Percentiles rank a stretch among this genome's conserved stretches.
Evolutionary conservation across 768 basidiomycete genomes (phyloP).

Genomic region (Leucocoprinus leucothites): DNA sequence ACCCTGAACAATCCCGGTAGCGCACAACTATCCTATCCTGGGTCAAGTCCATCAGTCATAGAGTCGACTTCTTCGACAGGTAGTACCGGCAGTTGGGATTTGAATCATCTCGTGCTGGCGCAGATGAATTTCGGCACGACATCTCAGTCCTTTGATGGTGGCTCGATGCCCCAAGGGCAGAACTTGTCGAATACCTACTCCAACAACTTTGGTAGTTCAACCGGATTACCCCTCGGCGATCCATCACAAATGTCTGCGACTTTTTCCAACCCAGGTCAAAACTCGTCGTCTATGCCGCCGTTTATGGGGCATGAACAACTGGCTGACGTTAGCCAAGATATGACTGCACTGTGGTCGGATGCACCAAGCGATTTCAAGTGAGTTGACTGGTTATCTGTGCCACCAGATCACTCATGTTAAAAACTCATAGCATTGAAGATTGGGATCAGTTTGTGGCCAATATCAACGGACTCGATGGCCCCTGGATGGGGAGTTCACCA

Average conservation of each 20-base stretch:
- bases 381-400: constrained; percentile 33
- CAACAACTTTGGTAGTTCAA: not conserved
- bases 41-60: not conserved
- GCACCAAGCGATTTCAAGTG: constrained; percentile 43
- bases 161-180: not conserved
- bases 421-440: constrained; percentile 18
- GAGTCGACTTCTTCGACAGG: not conserved
- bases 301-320: not conserved
- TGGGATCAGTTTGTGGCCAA: constrained; percentile 21
- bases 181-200: not conserved
- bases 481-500: not conserved
- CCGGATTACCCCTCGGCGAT: not conserved
- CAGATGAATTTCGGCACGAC: constrained; percentile 21
- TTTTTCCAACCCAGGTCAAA: not conserved
- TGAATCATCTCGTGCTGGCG: constrained; percentile 22
- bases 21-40: not conserved
- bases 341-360: constrained; percentile 53
- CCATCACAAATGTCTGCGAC: not conserved
- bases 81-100: constrained; percentile 16
- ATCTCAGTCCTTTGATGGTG: constrained; percentile 5
- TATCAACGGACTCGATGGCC: not conserved
- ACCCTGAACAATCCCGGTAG: not conserved
- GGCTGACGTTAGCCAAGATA: constrained; percentile 29
- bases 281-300: not conserved
- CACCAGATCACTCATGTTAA: not conserved